Conservation (phyloP, 192 early-diverging fungal genomes). For the Coemansia sp. region DNA sequence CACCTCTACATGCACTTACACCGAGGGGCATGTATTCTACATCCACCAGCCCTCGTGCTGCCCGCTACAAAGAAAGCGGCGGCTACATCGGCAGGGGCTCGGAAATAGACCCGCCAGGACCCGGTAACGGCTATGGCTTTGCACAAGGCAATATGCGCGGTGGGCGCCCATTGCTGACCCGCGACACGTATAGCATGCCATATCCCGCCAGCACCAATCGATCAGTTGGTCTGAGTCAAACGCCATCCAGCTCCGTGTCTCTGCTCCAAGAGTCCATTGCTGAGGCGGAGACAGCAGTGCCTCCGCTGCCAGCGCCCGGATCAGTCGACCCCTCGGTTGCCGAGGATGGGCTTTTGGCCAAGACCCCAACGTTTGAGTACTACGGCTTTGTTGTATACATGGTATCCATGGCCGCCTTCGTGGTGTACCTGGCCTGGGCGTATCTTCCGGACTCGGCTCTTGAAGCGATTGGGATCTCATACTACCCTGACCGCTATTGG, state of each 20-base stretch:
- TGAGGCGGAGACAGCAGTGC: not conserved
- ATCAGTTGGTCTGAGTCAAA: not conserved
- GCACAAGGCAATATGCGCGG: constrained; percentile 3
- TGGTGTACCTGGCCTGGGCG: constrained; percentile 80
- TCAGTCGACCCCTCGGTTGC: constrained; percentile 23
- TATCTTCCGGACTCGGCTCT: constrained; percentile 78
- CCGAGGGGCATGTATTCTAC: constrained; percentile 20
- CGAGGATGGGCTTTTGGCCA: constrained; percentile 39
- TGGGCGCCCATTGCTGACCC: not conserved
- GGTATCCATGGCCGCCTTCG: constrained; percentile 71
- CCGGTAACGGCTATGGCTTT: not conserved
- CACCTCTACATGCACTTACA: not conserved
- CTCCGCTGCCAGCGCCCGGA: not conserved
- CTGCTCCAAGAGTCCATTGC: constrained; percentile 7
- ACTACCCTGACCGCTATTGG: constrained; percentile 87
- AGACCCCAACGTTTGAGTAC: constrained; percentile 79
- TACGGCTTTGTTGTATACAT: constrained; percentile 89
- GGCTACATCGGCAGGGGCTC: not conserved
- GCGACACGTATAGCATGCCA: constrained; percentile 3
- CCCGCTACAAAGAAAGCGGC: not conserved
- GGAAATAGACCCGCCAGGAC: not conserved
- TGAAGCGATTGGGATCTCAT: constrained; percentile 71
- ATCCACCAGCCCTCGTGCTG: not conserved
- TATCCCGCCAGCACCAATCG: not conserved
- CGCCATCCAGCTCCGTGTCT: not conserved